A percentile compares a stretch with the other conserved stretches of the same genome.
Conservation (phyloP, 2,329 filamentous ascomycete species). For the Arthrobotrys entomopaga region DNA sequence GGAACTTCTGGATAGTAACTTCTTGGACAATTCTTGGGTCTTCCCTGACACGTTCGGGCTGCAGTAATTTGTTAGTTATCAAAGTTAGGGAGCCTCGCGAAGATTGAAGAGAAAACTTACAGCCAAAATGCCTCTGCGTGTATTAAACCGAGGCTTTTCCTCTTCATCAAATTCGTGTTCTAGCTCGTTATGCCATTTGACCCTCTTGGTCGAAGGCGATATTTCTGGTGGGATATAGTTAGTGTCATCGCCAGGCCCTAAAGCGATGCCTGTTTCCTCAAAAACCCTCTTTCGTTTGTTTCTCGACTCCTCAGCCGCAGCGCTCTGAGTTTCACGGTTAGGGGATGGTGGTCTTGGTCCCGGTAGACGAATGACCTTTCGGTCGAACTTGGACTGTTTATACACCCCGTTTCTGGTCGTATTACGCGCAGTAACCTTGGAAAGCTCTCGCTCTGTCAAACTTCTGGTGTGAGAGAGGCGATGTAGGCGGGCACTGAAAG, state of each 20-base stretch:
- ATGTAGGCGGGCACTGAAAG: conserved; percentile 25
- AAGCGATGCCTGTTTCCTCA: conserved; percentile 37
- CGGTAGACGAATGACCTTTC: conserved; percentile 33
- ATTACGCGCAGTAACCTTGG: conserved; percentile 47
- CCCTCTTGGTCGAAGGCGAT: conserved; percentile 29
- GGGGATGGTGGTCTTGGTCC: conserved; percentile 40
- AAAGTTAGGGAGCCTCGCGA: background rate
- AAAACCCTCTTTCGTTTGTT: conserved; percentile 31
- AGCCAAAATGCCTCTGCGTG: conserved; percentile 31
- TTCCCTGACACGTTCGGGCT: conserved; percentile 46
- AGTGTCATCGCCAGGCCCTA: conserved; percentile 43
- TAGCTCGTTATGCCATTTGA: conserved; percentile 38
- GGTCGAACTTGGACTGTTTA: conserved; percentile 45
- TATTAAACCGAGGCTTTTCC: conserved; percentile 24
- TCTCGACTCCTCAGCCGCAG: conserved; percentile 32
- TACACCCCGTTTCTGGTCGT: conserved; percentile 47
- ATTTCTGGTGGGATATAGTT: conserved; percentile 37
- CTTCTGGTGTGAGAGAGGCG: conserved; percentile 41
- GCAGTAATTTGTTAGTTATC: conserved; percentile 6
- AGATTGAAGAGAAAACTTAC: conserved; percentile 22
- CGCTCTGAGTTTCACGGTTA: conserved; percentile 35
- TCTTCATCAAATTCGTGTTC: conserved; percentile 26
- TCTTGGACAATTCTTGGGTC: conserved; percentile 27
- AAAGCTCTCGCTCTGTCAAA: conserved; percentile 39
- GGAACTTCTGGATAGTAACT: conserved; percentile 49